Percentiles rank a stretch among this genome's conserved stretches.
Conservation (phyloP, 768 basidiomycete species). For the Crucibulum laeve region DNA sequence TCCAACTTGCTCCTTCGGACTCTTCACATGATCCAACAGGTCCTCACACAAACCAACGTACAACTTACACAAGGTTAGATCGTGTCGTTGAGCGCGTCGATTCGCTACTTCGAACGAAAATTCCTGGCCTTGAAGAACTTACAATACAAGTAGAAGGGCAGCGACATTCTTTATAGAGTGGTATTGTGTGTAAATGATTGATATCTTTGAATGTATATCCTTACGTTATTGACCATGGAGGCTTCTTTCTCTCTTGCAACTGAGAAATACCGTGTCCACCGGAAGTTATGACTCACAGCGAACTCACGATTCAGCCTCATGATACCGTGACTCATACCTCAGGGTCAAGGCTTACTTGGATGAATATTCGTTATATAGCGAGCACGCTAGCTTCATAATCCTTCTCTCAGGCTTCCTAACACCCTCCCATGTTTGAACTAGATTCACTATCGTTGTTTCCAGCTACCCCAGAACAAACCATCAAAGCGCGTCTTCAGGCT, state of each 20-base stretch:
- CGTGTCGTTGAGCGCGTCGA: conserved; percentile 77
- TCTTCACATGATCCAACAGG: conserved; percentile 52
- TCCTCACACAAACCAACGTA: conserved; percentile 41
- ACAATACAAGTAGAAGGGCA: conserved; percentile 78
- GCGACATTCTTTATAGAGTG: neutral
- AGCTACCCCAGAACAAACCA: conserved; percentile 42
- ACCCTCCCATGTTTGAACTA: conserved; percentile 2
- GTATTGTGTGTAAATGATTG: conserved; percentile 5
- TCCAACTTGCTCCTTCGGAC: conserved; percentile 71
- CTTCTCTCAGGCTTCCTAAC: neutral
- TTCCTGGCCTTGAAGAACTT: conserved; percentile 82
- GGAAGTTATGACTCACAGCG: no score
- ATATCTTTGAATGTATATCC: conserved; percentile 1
- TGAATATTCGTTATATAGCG: neutral
- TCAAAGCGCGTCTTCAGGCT: conserved; percentile 34
- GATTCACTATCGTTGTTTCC: conserved; percentile 39
- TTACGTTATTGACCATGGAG: neutral
- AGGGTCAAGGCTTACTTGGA: no score
- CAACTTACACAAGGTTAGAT: conserved; percentile 60
- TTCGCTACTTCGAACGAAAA: conserved; percentile 59
- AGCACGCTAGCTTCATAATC: neutral
- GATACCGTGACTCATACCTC: no score
- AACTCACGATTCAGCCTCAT: no score
- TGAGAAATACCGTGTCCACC: no score
- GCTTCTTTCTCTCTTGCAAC: neutral